phyloP scores from a whole-genome alignment of 2,329 filamentous ascomycete genomes.

The Mycocentrospora acerina region DNA sequence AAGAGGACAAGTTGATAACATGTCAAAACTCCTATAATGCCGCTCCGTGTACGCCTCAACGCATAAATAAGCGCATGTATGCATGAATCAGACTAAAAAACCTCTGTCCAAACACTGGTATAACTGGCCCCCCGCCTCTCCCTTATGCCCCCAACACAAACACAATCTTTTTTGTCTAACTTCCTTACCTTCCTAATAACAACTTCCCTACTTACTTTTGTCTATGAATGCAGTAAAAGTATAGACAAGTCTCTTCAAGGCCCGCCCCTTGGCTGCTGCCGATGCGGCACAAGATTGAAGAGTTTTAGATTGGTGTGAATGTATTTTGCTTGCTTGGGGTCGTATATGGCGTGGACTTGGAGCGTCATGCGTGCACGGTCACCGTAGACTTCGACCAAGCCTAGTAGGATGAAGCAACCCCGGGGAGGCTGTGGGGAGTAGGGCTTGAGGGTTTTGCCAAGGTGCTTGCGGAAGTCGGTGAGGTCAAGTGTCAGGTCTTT shows the following conservation, averaged over 20 bases:
- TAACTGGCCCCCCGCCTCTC: too few species aligned
- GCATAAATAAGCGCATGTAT: too few species aligned
- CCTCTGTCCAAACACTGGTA: too few species aligned
- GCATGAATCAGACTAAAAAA: too few species aligned
- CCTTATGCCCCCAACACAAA: too few species aligned
- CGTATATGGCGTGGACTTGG: constrained; percentile 50
- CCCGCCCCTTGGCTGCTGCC: constrained; percentile 43
- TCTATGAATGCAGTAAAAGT: too few species aligned
- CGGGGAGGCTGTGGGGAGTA: constrained; percentile 40
- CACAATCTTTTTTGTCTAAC: too few species aligned
- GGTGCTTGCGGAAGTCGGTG: constrained; percentile 24
- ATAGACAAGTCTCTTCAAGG: not conserved
- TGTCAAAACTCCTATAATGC: too few species aligned
- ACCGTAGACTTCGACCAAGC: constrained; percentile 51
- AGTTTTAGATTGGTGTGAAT: constrained; percentile 29
- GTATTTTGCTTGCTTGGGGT: constrained; percentile 45
- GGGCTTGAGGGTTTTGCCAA: constrained; percentile 21
- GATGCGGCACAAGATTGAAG: constrained; percentile 29
- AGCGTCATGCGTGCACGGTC: constrained; percentile 44
- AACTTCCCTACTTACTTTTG: too few species aligned
- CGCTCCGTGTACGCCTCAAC: too few species aligned
- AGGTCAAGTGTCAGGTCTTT: constrained; percentile 31
- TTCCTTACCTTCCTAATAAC: too few species aligned
- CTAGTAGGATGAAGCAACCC: constrained; percentile 48
- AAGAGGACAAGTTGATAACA: too few species aligned